Conservation (phyloP, 352 stramenopile species). For the Poterioochromonas sp. region DNA sequence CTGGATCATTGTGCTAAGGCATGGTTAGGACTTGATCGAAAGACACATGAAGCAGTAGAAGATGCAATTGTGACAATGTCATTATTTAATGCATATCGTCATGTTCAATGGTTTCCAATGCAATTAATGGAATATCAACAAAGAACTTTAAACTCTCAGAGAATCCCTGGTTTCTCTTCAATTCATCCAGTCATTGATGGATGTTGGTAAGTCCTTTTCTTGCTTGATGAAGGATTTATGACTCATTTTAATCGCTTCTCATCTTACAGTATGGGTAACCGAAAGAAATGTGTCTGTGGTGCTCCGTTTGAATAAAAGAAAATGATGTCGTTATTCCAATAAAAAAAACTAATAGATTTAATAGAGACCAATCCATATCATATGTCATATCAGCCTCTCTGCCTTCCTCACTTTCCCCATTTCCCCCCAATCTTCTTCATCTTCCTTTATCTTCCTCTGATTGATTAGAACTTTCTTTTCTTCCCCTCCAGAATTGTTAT, state of each 20-base stretch:
- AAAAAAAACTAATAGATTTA: too few species aligned
- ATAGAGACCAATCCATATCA: too few species aligned
- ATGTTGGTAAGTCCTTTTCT: constrained; percentile 15
- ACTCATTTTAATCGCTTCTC: not conserved
- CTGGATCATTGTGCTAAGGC: constrained; percentile 20
- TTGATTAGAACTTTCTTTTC: too few species aligned
- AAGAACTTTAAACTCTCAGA: not conserved
- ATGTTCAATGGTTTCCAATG: not conserved
- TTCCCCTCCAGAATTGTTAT: too few species aligned
- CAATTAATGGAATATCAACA: not conserved
- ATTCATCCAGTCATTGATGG: not conserved
- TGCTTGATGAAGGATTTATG: not conserved
- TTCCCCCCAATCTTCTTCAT: too few species aligned
- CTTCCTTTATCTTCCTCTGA: too few species aligned
- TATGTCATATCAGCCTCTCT: too few species aligned
- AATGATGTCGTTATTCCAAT: too few species aligned
- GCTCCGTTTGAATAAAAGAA: constrained; percentile 7
- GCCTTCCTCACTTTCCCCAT: too few species aligned
- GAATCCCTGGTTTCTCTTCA: not conserved
- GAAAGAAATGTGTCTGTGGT: constrained; percentile 5
- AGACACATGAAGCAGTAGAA: not conserved
- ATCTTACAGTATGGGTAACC: constrained; percentile 16
- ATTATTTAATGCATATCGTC: constrained; percentile 24
- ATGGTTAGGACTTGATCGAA: constrained; percentile 19
- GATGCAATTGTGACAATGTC: constrained; percentile 10